Percentiles rank a stretch among this genome's conserved stretches.
phyloP scores from a whole-genome alignment of 1,284 basidiomycete genomes.

The Erythrobasidium hasegawianum region DNA sequence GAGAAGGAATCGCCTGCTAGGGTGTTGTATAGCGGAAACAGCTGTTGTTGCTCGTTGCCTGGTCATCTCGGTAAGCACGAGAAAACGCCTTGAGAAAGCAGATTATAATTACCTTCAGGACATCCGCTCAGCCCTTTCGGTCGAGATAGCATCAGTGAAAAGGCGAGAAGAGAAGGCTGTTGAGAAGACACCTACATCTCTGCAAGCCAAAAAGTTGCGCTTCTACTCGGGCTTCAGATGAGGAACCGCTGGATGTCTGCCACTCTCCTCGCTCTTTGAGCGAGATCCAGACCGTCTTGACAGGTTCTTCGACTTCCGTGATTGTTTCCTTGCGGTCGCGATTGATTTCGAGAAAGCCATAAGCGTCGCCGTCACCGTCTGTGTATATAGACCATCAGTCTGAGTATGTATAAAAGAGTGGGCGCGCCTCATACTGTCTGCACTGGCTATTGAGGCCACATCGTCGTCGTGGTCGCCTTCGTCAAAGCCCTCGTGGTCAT shows the following conservation, averaged over 20 bases:
- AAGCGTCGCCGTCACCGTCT: conserved; percentile 33
- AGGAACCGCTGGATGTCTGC: not conserved
- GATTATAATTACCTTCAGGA: conserved; percentile 61
- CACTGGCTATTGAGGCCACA: not conserved
- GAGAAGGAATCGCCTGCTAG: conserved; percentile 58
- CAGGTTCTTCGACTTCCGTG: conserved; percentile 28
- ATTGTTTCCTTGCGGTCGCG: conserved; percentile 26
- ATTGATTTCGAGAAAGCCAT: conserved; percentile 26
- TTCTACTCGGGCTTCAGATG: not conserved
- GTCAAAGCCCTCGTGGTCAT: not conserved
- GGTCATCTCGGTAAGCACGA: not conserved
- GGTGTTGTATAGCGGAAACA: conserved; percentile 75
- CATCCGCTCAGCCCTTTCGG: conserved; percentile 81
- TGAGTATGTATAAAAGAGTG: not conserved
- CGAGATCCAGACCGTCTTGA: conserved; percentile 1
- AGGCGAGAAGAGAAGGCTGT: too few species aligned
- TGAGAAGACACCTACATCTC: conserved; percentile 25
- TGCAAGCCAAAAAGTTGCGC: conserved; percentile 30
- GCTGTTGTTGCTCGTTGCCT: conserved; percentile 71
- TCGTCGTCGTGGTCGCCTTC: conserved; percentile 6
- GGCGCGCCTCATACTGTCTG: not conserved
- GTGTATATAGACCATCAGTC: too few species aligned
- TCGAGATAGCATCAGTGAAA: not conserved
- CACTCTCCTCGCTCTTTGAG: conserved; percentile 7
- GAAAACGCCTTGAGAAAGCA: conserved; percentile 36